Base-by-base conservation (phyloP, 1,284 basidiomycete genomes). In the Rhodotorula sp. region DNA sequence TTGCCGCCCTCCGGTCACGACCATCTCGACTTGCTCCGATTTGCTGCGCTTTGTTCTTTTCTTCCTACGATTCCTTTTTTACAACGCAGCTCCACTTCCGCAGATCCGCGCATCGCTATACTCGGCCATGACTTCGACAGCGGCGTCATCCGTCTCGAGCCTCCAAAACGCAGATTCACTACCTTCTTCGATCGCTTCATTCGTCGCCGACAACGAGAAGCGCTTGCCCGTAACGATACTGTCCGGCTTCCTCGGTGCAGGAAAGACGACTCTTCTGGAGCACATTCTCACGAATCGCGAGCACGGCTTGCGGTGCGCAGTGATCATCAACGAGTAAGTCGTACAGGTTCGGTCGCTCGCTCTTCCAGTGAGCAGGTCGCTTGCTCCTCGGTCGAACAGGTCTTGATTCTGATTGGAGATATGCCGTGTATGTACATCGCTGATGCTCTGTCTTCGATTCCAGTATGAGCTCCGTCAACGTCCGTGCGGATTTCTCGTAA, bases 161-260 rank as follows among this genome's bases (percentile, higher is more conserved):
- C 21, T 52, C 51, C 18, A n/a, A 52, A 43, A 10, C 39, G 23
- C 51, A 52, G 51, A n/a, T n/a, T n/a, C 20, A 23, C 59, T 46
- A 6, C 59, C 59, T 18, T 47, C 46, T 6, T 60, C 43, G 18
- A 48, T 39, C 7, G 26, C 26, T 26, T 26, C 59, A 3, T 39
- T 61, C 58, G 47, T 52, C 16, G 39, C 57, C 8, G 15, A 48
- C 18, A 29, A 51, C 73, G 64, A 64, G 39, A 54, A 34, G 16
- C 72, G 81, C 10, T 79, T 85, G 3, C 84, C 84, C 8, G 84
- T 85, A 29, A 85, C 84, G 12, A 80, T 85, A 14, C 77, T 84
- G 7, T 80, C 79, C 43, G 84, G 84, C 7, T 84, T 85, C 78
- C 75, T 84, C 39, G 84, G 84, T 0, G 78, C 79, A 5, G 84